Percentiles rank a stretch among this genome's conserved stretches.
phyloP scores from a whole-genome alignment of 2,329 filamentous ascomycete species.

The Apiospora rasikravindrae region DNA sequence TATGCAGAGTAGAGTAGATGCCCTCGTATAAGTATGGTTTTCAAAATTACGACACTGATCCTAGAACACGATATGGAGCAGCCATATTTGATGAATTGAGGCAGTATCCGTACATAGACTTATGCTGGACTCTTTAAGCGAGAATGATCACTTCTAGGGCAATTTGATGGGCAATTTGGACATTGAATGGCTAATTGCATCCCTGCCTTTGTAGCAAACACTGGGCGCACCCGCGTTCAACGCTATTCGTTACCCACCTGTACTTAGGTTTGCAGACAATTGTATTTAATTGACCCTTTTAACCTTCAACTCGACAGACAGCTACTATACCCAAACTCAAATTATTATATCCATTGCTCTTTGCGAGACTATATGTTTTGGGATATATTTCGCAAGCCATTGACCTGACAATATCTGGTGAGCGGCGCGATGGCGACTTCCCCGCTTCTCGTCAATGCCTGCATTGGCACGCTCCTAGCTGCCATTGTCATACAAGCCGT shows the following conservation, averaged over 20 bases:
- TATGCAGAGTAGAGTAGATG: not conserved
- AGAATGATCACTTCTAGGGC: too few species aligned
- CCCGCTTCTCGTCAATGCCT: slow-evolving; percentile 27
- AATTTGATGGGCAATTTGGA: not conserved
- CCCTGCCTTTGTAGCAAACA: not conserved
- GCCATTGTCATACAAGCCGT: slow-evolving; percentile 24
- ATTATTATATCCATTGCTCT: not conserved
- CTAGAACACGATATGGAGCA: too few species aligned
- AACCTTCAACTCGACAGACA: not conserved
- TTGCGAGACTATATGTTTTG: not conserved
- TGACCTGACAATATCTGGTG: not conserved
- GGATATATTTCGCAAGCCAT: not conserved
- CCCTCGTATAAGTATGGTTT: not conserved
- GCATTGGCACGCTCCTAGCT: slow-evolving; percentile 30
- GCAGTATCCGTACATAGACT: not conserved
- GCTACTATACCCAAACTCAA: not conserved
- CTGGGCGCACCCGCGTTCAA: not conserved
- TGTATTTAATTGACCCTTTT: too few species aligned
- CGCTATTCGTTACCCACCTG: not conserved
- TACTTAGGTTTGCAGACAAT: too few species aligned
- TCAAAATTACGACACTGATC: not conserved
- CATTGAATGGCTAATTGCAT: too few species aligned
- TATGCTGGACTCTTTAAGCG: not conserved
- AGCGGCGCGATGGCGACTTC: slow-evolving; percentile 26
- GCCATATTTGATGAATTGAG: too few species aligned